Base-by-base conservation (phyloP, 2,329 filamentous ascomycete species). In the Diaporthe humulicola region DNA sequence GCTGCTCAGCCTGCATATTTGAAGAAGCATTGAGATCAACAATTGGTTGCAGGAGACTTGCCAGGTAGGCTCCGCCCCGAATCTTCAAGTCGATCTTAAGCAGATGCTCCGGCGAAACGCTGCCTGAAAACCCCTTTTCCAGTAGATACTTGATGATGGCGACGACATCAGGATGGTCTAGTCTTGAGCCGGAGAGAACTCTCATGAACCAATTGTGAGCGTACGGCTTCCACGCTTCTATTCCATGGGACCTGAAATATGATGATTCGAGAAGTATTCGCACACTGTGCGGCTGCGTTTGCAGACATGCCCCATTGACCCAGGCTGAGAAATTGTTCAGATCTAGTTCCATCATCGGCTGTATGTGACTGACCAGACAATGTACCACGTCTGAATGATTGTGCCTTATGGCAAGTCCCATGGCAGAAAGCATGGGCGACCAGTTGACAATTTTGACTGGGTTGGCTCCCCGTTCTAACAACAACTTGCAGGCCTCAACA, bases 401-500 rank as follows among this genome's bases (percentile, higher is more conserved):
- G 28, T 36, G 3, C 2, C 19, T 28, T 15, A 57, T 57, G 54
- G 54, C 54, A 33, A 22, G 15, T 22, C 1, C 4, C 6, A 57
- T 22, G 15, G 54, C 28, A 57, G 7, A 8, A 17, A 2, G 9
- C 6, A 57, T 33, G 30, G 54, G 25, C 7, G 14, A 28, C 12
- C 14, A 2, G 25, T 54, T 8, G 50, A 3, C 19, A 22, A 12
- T 25, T 25, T 25, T 5, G 48, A 4, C 22, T 10, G 22, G 25
- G n/a, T 25, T 30, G 17, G 54, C 54, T 36, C 61, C 42, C 42
- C 28, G n/a, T n/a, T 50, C 28, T 2, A 67, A 15, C 19, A 67
- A 36, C n/a, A 67, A n/a, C 4, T 36, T 52, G 61, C 61, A 67
- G n/a, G 48, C 61, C 36, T 67, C 28, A 9, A 52, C 5, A 67